Evolutionary conservation across 176 grass and related monocot genomes (phyloP).

Genomic region (Oryza rufipogon): DNA sequence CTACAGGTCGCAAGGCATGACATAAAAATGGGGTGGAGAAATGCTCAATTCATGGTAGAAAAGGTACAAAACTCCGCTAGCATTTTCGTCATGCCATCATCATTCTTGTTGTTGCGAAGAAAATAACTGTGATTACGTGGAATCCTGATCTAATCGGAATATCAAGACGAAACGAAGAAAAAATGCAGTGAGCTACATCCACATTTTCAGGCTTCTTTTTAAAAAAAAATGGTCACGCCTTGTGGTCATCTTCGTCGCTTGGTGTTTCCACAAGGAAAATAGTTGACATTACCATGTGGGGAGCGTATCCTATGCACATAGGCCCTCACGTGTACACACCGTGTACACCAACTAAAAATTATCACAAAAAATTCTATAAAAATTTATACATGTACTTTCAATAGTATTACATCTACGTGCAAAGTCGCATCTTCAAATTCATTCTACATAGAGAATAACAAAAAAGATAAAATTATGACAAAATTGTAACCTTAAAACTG

Average conservation of each 20-base stretch:
- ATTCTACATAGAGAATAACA: too few relatives aligned
- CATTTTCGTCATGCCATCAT: neutral
- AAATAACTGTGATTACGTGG: neutral
- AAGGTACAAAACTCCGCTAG: neutral
- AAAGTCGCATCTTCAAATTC: too few relatives aligned
- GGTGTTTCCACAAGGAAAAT: neutral
- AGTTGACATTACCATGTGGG: neutral
- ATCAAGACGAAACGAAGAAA: neutral
- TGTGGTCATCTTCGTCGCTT: neutral
- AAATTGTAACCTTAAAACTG: too few relatives aligned
- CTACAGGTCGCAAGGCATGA: neutral
- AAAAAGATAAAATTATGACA: too few relatives aligned
- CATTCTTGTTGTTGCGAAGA: neutral
- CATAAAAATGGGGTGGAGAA: neutral
- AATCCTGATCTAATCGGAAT: neutral
- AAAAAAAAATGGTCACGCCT: neutral
- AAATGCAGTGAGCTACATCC: neutral
- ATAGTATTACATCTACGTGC: too few relatives aligned
- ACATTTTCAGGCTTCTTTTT: neutral
- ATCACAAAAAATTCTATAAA: too few relatives aligned
- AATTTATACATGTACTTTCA: too few relatives aligned
- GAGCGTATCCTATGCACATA: too few relatives aligned
- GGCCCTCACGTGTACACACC: too few relatives aligned
- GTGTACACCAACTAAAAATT: too few relatives aligned
- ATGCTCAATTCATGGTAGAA: neutral